phyloP scores from a whole-genome alignment of 768 basidiomycete species.

The Lactarius quietus region DNA sequence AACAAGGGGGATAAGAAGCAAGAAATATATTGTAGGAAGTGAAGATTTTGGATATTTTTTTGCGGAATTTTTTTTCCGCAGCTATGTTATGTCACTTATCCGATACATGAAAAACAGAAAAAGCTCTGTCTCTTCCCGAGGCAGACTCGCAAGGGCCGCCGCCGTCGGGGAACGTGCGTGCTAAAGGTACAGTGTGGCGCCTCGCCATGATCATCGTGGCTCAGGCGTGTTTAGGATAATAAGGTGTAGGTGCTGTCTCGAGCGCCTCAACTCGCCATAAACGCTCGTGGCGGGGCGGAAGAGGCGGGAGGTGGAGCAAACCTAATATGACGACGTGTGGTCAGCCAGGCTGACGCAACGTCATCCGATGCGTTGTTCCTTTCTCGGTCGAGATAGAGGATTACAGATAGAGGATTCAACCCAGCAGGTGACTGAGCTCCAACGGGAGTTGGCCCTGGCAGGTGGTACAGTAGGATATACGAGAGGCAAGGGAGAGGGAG shows the following conservation, averaged over 20 bases:
- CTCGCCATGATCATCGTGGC: neutral
- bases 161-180: slow-evolving; percentile 6
- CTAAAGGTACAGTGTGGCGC: slow-evolving; percentile 1
- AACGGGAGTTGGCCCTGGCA: slow-evolving; percentile 4
- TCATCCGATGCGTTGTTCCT: slow-evolving; percentile 8
- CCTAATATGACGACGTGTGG: slow-evolving; percentile 16
- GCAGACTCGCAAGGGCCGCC: neutral
- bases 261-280: slow-evolving; percentile 1
- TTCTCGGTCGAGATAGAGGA: neutral
- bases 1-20: neutral
- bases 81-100: neutral
- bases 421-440: neutral
- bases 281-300: neutral
- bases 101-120: neutral
- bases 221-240: neutral
- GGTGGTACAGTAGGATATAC: neutral
- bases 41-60: neutral
- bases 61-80: neutral
- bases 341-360: neutral
- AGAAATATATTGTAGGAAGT: neutral
- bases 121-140: slow-evolving; percentile 3
- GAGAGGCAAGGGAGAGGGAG: neutral
- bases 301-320: neutral
- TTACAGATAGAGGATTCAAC: neutral
- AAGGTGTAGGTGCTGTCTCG: neutral